A percentile compares a stretch with the other conserved stretches of the same genome.
phyloP scores from a whole-genome alignment of 345 rosid genomes.

The Gossypium australe region DNA sequence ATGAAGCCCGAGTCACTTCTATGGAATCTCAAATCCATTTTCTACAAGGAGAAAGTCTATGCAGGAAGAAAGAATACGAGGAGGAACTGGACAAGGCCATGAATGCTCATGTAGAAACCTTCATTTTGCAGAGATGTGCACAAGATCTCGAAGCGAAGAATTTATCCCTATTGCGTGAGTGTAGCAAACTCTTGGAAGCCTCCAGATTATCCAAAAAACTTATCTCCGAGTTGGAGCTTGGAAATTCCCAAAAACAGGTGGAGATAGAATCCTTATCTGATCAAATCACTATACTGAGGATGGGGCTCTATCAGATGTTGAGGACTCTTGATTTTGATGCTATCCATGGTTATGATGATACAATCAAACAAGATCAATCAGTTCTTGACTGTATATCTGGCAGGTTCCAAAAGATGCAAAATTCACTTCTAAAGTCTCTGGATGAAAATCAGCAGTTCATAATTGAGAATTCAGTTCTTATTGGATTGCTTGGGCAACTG shows the following conservation, averaged over 20 bases:
- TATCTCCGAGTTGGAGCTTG: slow-evolving; percentile 47
- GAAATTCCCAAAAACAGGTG: slow-evolving; percentile 42
- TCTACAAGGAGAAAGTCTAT: slow-evolving; percentile 50
- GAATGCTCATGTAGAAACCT: slow-evolving; percentile 55
- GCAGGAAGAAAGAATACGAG: slow-evolving; percentile 56
- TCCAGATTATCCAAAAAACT: slow-evolving; percentile 52
- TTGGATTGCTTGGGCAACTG: slow-evolving; percentile 55
- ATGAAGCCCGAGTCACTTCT: slow-evolving; percentile 36
- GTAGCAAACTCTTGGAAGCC: slow-evolving; percentile 46
- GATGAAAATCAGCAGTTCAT: too few relatives aligned
- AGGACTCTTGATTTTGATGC: slow-evolving; percentile 42
- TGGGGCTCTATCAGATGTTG: slow-evolving; percentile 49
- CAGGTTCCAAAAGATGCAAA: slow-evolving; percentile 52
- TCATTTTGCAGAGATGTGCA: slow-evolving; percentile 57
- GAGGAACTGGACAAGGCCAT: slow-evolving; percentile 58
- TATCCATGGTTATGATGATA: slow-evolving; percentile 27
- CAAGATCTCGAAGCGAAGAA: slow-evolving; percentile 60
- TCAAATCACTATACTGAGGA: slow-evolving; percentile 43
- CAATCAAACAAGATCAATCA: slow-evolving; percentile 37
- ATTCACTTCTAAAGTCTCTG: slow-evolving; percentile 33
- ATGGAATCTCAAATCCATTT: slow-evolving; percentile 50
- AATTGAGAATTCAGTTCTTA: slow-evolving; percentile 31
- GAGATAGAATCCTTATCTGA: slow-evolving; percentile 48
- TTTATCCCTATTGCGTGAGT: slow-evolving; percentile 46
- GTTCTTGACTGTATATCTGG: slow-evolving; percentile 31